phyloP scores from a whole-genome alignment of 1,139 yeast genomes.

The Blastobotrys serpentis region DNA sequence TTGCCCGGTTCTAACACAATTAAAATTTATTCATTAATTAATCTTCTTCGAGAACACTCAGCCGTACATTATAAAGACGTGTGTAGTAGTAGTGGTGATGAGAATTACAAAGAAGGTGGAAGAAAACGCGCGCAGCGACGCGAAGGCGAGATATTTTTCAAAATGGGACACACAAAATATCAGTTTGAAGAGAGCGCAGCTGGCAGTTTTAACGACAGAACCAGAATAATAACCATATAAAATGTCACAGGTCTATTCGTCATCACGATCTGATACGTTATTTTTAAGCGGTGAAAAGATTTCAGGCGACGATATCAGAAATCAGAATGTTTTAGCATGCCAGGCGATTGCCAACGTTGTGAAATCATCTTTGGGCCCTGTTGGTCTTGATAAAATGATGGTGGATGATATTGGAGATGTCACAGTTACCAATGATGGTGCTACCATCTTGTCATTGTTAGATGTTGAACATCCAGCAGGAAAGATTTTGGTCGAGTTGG shows the following conservation, averaged over 20 bases:
- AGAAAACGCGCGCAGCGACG: slow-evolving; percentile 7
- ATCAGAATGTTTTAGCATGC: slow-evolving; percentile 91
- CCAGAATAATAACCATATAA: slow-evolving; percentile 6
- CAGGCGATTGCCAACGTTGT: slow-evolving; percentile 97
- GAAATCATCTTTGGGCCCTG: slow-evolving; percentile 96
- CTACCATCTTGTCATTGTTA: slow-evolving; percentile 83
- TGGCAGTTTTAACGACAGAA: background rate
- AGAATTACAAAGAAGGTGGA: slow-evolving; percentile 1
- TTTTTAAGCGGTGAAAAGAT: slow-evolving; percentile 95
- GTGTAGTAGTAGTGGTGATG: background rate
- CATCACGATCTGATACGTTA: slow-evolving; percentile 87
- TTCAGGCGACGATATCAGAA: slow-evolving; percentile 94
- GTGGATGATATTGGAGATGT: slow-evolving; percentile 99
- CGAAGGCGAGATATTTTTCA: background rate
- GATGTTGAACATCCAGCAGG: slow-evolving; percentile 99
- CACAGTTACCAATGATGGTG: slow-evolving; percentile 98
- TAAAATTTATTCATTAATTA: too few relatives aligned
- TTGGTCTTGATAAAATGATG: slow-evolving; percentile 96
- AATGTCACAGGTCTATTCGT: slow-evolving; percentile 57
- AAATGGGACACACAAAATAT: too few relatives aligned
- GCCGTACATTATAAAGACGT: background rate
- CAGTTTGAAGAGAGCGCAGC: background rate
- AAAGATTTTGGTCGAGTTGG: slow-evolving; percentile 91
- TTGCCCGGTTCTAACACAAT: too few relatives aligned
- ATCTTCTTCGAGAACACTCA: too few relatives aligned